Percentiles rank a stretch among this genome's conserved stretches.
These are phyloP conservation scores for Magnolia kwangsiensis DNA, from an alignment of 164 flowering plant genomes.

Conservation along the genomic window DNA sequence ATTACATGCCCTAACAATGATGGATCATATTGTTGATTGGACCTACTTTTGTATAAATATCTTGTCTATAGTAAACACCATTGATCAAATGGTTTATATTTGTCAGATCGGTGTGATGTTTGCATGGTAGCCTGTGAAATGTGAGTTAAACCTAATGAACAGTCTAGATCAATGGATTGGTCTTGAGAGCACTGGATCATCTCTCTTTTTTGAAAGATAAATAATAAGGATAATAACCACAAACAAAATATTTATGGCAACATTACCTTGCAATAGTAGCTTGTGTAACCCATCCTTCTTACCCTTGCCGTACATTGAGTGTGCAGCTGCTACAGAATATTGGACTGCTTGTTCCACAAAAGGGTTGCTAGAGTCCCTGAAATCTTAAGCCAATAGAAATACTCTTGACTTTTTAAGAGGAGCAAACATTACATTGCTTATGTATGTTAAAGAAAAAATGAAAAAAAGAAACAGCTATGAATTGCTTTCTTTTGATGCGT, in stretches of 20 bases:
- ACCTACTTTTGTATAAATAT: too few species aligned
- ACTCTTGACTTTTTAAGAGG: not conserved
- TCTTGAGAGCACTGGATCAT: too few species aligned
- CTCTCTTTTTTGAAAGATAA: too few species aligned
- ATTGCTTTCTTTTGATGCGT: not conserved
- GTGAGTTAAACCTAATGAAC: too few species aligned
- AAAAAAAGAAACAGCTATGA: not conserved
- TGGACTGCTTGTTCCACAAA: constrained; percentile 91
- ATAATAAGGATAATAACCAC: constrained; percentile 2
- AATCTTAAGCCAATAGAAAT: constrained; percentile 13
- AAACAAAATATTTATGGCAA: not conserved
- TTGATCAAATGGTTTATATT: too few species aligned
- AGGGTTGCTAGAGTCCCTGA: constrained; percentile 80
- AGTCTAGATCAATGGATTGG: too few species aligned
- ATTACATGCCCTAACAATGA: too few species aligned
- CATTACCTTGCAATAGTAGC: constrained; percentile 72
- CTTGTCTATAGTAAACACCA: too few species aligned
- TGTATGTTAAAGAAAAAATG: too few species aligned
- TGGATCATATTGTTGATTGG: too few species aligned
- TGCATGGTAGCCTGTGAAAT: too few species aligned
- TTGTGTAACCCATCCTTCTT: constrained; percentile 56
- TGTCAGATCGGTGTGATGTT: too few species aligned
- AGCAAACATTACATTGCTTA: not conserved
- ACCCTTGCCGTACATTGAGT: constrained; percentile 35
- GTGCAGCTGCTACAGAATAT: constrained; percentile 78